Conservation (phyloP, 208 protist species). For the Leishmania turanica region DNA sequence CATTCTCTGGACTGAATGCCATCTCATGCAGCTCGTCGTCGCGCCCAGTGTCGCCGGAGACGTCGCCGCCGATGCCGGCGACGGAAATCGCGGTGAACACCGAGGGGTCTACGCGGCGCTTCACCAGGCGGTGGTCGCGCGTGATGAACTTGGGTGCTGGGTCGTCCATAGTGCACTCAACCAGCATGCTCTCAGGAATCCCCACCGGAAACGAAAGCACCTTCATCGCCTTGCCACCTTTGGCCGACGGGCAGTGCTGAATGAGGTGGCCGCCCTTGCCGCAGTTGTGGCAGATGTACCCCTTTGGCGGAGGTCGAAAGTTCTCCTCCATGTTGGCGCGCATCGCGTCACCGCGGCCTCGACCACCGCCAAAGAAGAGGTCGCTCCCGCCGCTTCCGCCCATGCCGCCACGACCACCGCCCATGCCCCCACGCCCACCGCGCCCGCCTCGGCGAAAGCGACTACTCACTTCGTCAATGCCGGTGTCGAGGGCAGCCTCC, state of each 20-base stretch:
- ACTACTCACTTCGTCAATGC: slow-evolving; percentile 61
- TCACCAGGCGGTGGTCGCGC: slow-evolving; percentile 76
- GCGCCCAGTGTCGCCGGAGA: background rate
- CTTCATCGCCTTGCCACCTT: slow-evolving; percentile 54
- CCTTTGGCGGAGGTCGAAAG: slow-evolving; percentile 69
- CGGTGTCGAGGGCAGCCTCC: slow-evolving; percentile 73
- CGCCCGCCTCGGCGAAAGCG: slow-evolving; percentile 38
- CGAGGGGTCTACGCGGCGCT: slow-evolving; percentile 65
- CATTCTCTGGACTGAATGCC: background rate
- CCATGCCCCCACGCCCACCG: slow-evolving; percentile 14
- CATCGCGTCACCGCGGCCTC: slow-evolving; percentile 24
- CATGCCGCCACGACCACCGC: slow-evolving; percentile 6
- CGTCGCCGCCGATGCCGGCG: background rate
- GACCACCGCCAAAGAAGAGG: slow-evolving; percentile 15
- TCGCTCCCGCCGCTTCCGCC: slow-evolving; percentile 6
- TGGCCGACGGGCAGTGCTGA: slow-evolving; percentile 78
- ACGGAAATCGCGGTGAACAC: slow-evolving; percentile 55
- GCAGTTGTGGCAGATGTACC: slow-evolving; percentile 91
- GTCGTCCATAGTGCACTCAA: slow-evolving; percentile 88
- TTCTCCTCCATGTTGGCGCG: slow-evolving; percentile 46
- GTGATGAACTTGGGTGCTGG: slow-evolving; percentile 90
- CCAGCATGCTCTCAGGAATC: slow-evolving; percentile 88
- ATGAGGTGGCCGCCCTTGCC: slow-evolving; percentile 86
- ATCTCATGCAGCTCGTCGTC: background rate
- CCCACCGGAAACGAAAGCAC: slow-evolving; percentile 78